A percentile compares a stretch with the other conserved stretches of the same genome.
Evolutionary conservation across 768 basidiomycete genomes (phyloP).

Genomic region (Auriscalpium microsporum): DNA sequence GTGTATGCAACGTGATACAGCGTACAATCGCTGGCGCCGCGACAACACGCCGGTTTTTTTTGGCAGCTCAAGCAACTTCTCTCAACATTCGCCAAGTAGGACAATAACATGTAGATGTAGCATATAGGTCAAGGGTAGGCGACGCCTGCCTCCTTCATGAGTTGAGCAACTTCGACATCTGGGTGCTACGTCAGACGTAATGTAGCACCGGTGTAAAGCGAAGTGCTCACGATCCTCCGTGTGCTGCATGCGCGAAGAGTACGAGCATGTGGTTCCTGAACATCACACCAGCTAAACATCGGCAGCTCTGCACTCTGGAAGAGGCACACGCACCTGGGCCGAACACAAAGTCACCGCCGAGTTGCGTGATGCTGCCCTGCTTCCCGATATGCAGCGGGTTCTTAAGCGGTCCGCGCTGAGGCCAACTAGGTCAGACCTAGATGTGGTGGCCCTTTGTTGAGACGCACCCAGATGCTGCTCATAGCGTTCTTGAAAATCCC

Average conservation of each 20-base stretch:
- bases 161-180: constrained; percentile 12
- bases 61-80: too few species aligned
- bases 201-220: not conserved
- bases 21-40: too few species aligned
- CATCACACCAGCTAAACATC: not conserved
- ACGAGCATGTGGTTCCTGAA: constrained; percentile 7
- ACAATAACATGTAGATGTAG: too few species aligned
- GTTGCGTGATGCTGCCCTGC: constrained; percentile 11
- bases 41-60: too few species aligned
- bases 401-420: constrained; percentile 10
- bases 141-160: constrained; percentile 10
- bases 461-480: constrained; percentile 9
- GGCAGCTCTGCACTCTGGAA: too few species aligned
- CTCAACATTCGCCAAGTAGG: too few species aligned
- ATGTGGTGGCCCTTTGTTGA: not conserved
- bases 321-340: constrained; percentile 2
- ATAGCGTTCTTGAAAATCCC: constrained; percentile 2
- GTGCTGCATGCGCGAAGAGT: constrained; percentile 9
- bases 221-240: constrained; percentile 12
- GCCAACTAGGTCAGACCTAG: not conserved
- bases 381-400: constrained; percentile 9
- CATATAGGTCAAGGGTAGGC: not conserved
- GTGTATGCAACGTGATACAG: too few species aligned
- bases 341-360: constrained; percentile 13
- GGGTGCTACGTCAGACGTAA: too few species aligned